Evolutionary conservation across 495 filamentous ascomycete genomes (phyloP), one percentile per base, ranked within the genome.

Genomic region (Hypoxylon fragiforme): DNA sequence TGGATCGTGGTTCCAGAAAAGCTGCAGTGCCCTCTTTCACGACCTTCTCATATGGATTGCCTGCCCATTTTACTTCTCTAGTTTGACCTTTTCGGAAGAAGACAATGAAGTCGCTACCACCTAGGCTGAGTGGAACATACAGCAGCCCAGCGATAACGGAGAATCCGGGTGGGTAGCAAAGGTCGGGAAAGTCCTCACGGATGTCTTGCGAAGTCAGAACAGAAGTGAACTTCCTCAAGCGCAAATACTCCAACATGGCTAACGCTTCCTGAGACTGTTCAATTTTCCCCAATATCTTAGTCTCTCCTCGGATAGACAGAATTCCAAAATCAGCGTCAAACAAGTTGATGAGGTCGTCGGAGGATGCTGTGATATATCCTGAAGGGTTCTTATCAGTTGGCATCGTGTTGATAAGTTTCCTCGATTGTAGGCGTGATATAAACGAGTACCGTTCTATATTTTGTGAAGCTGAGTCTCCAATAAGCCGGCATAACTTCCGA

Each of bases 361-460:
- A 92, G 0, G 90, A 91, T 1, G 92, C 91, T 40, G 96, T 85
- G 49, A 96, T 96, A 65, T 96, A 96, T 2, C 91, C 91, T 0
- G 90, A 90, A 2, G 92, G 91, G 55, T 92, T 95, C 28, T 85
- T 80, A 50, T 88, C 80, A 6, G 88, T 90, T 0, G 92, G 89
- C 14, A 89, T 84, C 0, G 82, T 85, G 56, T 86, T 91, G 57
- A 87, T 95, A 3, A 92, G 77, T 67, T 91, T 91, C 15, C 88
- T 78, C 3, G 87, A 86, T 54, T 96, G 89, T 0, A 96, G 74
- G 18, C 90, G 81, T 1, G 89, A 91, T 2, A 89, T 86, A 61
- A 95, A 96, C 0, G 89, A 94, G 2, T 96, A 78, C 18, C 91
- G 81, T 65, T 96, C 92, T 28, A 97, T 90, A 57, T 95, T 96